Percentiles rank a stretch among this genome's conserved stretches.
These are phyloP conservation scores for Hura crepitans DNA, from an alignment of 441 rosid genomes.

Conservation along the genomic window DNA sequence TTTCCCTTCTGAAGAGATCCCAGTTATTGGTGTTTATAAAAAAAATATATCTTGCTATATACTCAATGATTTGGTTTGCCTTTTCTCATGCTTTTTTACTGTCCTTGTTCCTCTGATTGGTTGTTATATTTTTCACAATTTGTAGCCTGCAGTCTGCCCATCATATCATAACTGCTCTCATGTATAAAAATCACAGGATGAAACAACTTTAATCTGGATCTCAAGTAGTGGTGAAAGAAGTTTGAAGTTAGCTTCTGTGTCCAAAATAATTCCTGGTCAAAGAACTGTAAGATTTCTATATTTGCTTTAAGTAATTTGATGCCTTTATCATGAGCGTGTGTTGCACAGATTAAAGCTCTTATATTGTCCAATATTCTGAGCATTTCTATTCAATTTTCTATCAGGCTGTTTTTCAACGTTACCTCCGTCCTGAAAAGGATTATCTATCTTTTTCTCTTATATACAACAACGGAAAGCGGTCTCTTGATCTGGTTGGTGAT, in stretches of 20 bases:
- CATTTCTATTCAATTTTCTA: conserved; percentile 22
- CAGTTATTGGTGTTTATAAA: not conserved
- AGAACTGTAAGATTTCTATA: conserved; percentile 69
- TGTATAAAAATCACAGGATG: conserved; percentile 59
- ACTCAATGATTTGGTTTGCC: not conserved
- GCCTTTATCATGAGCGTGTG: conserved; percentile 7
- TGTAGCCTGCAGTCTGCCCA: not conserved
- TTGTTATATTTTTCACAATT: not conserved
- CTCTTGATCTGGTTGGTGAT: conserved; percentile 90
- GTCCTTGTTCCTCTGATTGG: conserved; percentile 3
- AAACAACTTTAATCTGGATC: conserved; percentile 84
- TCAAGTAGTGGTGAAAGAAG: conserved; percentile 79
- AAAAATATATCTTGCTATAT: not conserved
- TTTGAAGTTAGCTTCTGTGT: conserved; percentile 74
- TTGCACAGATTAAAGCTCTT: not conserved
- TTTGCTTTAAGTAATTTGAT: not conserved
- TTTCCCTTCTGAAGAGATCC: not conserved
- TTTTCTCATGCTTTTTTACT: not conserved
- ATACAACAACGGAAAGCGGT: conserved; percentile 75
- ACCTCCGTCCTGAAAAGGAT: conserved; percentile 79
- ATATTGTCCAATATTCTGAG: conserved; percentile 20
- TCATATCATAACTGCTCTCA: not conserved
- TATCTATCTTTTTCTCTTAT: conserved; percentile 85
- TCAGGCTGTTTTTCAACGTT: conserved; percentile 86
- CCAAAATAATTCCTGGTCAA: conserved; percentile 90